A percentile compares a stretch with the other conserved stretches of the same genome.
phyloP scores from a whole-genome alignment of 768 basidiomycete genomes.

The Kwoniella heveanensis region DNA sequence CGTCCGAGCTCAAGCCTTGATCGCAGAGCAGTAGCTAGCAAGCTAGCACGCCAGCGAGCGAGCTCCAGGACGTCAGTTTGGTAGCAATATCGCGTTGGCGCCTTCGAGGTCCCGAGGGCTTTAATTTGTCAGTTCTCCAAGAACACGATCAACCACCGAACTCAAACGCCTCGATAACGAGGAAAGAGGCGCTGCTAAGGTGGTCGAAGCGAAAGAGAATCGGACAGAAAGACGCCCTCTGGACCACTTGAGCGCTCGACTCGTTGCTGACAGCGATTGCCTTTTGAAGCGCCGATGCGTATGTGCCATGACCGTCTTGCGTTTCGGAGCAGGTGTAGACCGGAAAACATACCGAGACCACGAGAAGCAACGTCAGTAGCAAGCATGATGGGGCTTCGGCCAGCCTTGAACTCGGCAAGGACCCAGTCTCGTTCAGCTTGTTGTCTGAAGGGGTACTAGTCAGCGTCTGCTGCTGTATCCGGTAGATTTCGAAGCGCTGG shows the following conservation, averaged over 20 bases:
- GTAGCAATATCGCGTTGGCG: constrained; percentile 30
- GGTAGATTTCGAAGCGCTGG: not conserved
- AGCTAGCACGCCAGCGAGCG: not conserved
- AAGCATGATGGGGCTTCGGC: constrained; percentile 94
- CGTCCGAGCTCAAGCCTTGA: constrained; percentile 7
- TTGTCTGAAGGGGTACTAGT: constrained; percentile 40
- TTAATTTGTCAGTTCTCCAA: constrained; percentile 16
- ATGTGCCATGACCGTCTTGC: constrained; percentile 24
- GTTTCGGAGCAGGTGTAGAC: constrained; percentile 9
- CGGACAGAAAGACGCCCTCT: constrained; percentile 14
- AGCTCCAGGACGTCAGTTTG: constrained; percentile 11
- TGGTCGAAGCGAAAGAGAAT: constrained; percentile 21
- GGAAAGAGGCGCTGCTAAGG: not conserved
- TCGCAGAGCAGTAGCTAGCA: not conserved
- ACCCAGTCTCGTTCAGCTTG: constrained; percentile 94
- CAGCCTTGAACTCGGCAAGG: constrained; percentile 94
- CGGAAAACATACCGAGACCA: constrained; percentile 87
- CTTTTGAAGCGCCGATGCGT: constrained; percentile 19
- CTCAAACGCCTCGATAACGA: not conserved
- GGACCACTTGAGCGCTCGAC: constrained; percentile 29
- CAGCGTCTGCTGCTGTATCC: not conserved
- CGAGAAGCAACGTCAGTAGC: constrained; percentile 99
- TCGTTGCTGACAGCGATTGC: constrained; percentile 37
- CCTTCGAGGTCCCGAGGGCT: constrained; percentile 22
- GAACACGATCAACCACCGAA: constrained; percentile 8